A percentile compares a stretch with the other conserved stretches of the same genome.
Conservation (phyloP, 2,329 filamentous ascomycete species). For the Xylaria sp. region DNA sequence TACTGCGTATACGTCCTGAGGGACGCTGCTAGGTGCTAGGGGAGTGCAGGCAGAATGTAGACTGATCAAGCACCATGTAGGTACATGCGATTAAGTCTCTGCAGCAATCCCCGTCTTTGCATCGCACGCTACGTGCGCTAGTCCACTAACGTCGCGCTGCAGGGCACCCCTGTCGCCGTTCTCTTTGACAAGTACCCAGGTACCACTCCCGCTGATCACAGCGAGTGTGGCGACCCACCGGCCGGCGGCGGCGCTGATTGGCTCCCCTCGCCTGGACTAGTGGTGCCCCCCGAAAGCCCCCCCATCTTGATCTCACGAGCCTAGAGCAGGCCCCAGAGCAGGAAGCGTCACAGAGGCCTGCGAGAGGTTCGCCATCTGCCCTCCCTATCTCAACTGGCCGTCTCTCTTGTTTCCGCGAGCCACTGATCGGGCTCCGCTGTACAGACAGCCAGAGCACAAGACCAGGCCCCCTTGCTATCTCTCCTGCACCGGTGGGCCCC, state of each 20-base stretch:
- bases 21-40: too few species aligned
- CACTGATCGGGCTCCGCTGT: slow-evolving; percentile 20
- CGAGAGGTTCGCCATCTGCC: slow-evolving; percentile 19
- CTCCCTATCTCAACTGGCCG: slow-evolving; percentile 29
- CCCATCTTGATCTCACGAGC: slow-evolving; percentile 46
- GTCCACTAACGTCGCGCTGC: slow-evolving; percentile 34
- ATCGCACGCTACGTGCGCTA: slow-evolving; percentile 34
- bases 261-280: slow-evolving; percentile 36
- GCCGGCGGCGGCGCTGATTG: slow-evolving; percentile 37
- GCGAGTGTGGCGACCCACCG: slow-evolving; percentile 37
- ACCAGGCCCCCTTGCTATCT: slow-evolving; percentile 32
- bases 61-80: slow-evolving; percentile 39
- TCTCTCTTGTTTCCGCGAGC: slow-evolving; percentile 31
- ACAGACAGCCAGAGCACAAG: slow-evolving; percentile 19
- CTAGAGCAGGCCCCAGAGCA: not conserved
- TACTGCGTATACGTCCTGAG: too few species aligned
- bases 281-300: slow-evolving; percentile 29
- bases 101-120: slow-evolving; percentile 42
- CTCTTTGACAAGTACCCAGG: slow-evolving; percentile 37
- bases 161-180: slow-evolving; percentile 44
- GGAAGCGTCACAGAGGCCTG: slow-evolving; percentile 6
- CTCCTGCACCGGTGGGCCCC: too few species aligned
- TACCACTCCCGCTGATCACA: slow-evolving; percentile 46
- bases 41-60: not conserved
- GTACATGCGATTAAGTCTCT: slow-evolving; percentile 44